These are phyloP conservation scores for Hypocrella siamensis DNA, from an alignment of 2,329 filamentous ascomycete genomes.

Conservation along the genomic window DNA sequence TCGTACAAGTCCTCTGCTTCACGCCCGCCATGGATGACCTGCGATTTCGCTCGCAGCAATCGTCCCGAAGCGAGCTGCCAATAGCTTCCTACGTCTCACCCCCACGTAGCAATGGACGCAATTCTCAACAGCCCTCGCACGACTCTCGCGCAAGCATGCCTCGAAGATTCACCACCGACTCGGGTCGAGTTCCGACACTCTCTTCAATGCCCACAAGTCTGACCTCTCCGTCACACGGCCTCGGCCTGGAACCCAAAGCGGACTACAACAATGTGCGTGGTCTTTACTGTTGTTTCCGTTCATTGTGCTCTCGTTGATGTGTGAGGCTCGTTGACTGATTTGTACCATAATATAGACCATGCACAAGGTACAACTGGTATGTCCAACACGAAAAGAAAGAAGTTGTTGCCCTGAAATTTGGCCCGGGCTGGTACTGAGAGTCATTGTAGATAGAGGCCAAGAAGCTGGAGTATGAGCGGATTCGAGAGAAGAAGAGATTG, in stretches of 20 bases:
- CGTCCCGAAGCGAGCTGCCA: constrained; percentile 58
- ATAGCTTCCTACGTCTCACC: constrained; percentile 64
- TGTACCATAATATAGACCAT: constrained; percentile 35
- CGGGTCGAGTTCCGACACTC: constrained; percentile 65
- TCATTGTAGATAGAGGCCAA: constrained; percentile 71
- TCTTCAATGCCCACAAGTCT: constrained; percentile 31
- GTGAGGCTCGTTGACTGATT: constrained; percentile 1
- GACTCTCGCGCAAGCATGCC: constrained; percentile 67
- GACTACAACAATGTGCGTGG: constrained; percentile 30
- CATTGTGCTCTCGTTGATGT: not conserved
- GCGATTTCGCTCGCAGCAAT: constrained; percentile 63
- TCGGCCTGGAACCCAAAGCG: constrained; percentile 23
- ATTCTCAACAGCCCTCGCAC: constrained; percentile 35
- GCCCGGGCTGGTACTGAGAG: not conserved
- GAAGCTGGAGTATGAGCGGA: constrained; percentile 78
- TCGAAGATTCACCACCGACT: constrained; percentile 87
- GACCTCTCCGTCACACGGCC: constrained; percentile 31
- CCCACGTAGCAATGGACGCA: constrained; percentile 51
- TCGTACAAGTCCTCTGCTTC: constrained; percentile 21
- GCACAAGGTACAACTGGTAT: constrained; percentile 65
- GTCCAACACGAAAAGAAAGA: constrained; percentile 13
- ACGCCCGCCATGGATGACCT: constrained; percentile 51
- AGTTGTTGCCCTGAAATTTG: not conserved
- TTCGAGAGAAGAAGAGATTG: constrained; percentile 73
- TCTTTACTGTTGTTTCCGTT: not conserved